Conservation (phyloP, 2,329 filamentous ascomycete genomes). For the Orbilia oligospora region DNA sequence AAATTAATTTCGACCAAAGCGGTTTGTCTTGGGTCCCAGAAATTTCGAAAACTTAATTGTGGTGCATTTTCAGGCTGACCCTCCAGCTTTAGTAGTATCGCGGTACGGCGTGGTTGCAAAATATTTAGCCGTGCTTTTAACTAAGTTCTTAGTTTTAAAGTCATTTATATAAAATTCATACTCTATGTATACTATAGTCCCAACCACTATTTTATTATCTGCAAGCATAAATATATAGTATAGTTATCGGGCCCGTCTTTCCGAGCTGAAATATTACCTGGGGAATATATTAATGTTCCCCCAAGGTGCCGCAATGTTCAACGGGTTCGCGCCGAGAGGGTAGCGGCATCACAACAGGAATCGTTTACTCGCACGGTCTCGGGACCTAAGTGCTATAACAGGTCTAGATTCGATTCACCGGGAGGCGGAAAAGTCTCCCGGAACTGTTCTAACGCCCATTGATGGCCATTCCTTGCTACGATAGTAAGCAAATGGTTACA, state of each 20-base stretch:
- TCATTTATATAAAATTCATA: no score
- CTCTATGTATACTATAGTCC: not conserved
- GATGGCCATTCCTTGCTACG: not conserved
- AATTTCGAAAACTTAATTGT: conserved; percentile 22
- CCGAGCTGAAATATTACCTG: not conserved
- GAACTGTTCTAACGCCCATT: not conserved
- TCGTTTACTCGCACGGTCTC: not conserved
- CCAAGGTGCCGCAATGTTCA: conserved; percentile 5
- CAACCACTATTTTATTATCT: conserved; percentile 1
- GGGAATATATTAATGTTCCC: not conserved
- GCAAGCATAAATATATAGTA: not conserved
- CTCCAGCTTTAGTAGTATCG: not conserved
- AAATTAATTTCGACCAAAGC: conserved; percentile 26
- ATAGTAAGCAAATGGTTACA: conserved; percentile 12
- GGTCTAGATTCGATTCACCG: conserved; percentile 3
- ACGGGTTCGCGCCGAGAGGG: conserved; percentile 2
- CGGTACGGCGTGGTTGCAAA: not conserved
- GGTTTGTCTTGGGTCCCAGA: conserved; percentile 12
- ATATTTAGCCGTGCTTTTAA: not conserved
- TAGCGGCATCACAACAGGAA: not conserved
- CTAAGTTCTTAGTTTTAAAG: not conserved
- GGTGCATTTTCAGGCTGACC: conserved; percentile 4
- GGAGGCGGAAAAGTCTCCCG: not conserved
- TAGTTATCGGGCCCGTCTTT: not conserved
- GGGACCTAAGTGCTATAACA: not conserved